These are phyloP conservation scores for Gyrodon lividus DNA, from an alignment of 768 basidiomycete genomes.

Conservation along the genomic window DNA sequence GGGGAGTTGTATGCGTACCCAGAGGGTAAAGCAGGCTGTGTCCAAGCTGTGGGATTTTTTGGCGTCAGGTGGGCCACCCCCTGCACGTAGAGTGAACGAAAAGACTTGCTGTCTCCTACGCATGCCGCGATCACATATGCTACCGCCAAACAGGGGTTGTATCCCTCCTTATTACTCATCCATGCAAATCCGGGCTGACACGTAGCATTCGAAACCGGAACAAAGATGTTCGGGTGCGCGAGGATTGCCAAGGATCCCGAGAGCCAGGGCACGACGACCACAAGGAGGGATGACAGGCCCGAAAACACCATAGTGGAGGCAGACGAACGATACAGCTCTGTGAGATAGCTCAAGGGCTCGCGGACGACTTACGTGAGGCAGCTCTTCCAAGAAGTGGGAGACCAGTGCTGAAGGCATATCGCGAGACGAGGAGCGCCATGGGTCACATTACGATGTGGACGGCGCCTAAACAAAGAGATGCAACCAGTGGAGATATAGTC, in stretches of 20 bases:
- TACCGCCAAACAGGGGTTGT: slow-evolving; percentile 24
- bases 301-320: slow-evolving; percentile 4
- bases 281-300: background rate
- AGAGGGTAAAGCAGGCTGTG: slow-evolving; percentile 22
- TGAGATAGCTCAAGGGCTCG: background rate
- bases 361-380: background rate
- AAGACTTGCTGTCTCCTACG: slow-evolving; percentile 5
- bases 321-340: background rate
- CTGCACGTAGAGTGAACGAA: slow-evolving; percentile 5
- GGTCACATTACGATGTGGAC: no score
- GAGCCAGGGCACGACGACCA: background rate
- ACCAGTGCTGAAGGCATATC: no score
- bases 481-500: no score
- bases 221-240: slow-evolving; percentile 9
- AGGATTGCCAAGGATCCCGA: slow-evolving; percentile 4
- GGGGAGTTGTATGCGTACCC: slow-evolving; percentile 22
- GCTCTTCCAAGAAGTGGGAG: background rate
- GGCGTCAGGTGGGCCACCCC: slow-evolving; percentile 15
- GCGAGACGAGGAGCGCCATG: no score
- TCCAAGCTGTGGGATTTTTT: slow-evolving; percentile 16
- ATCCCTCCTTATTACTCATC: slow-evolving; percentile 22
- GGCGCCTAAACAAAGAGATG: no score
- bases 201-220: slow-evolving; percentile 10
- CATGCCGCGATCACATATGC: slow-evolving; percentile 32
- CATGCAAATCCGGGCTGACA: slow-evolving; percentile 21